These are phyloP conservation scores for Mycena alexandri DNA, from an alignment of 768 basidiomycete genomes.

Conservation along the genomic window DNA sequence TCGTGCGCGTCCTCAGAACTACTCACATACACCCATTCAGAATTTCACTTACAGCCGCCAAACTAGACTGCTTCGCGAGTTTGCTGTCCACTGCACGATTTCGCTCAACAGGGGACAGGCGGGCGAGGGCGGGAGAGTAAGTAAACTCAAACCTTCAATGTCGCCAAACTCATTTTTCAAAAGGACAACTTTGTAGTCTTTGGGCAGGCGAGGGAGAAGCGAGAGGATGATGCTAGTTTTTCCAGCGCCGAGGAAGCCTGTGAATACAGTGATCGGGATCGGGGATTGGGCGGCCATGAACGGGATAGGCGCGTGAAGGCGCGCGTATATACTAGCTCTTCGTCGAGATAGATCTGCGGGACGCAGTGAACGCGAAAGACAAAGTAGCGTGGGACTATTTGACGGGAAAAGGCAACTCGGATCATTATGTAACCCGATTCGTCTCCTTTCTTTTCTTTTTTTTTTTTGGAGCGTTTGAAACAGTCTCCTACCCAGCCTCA, in stretches of 20 bases:
- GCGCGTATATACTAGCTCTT: background rate
- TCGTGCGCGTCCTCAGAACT: background rate
- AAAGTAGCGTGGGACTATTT: no score
- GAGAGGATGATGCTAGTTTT: slow-evolving; percentile 88
- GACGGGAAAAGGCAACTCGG: no score
- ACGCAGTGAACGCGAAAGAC: no score
- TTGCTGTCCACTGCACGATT: slow-evolving; percentile 83
- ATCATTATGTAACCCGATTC: no score
- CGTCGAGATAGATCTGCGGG: no score
- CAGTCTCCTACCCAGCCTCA: no score
- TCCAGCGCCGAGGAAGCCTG: slow-evolving; percentile 91
- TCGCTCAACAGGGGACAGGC: background rate
- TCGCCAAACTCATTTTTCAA: slow-evolving; percentile 98
- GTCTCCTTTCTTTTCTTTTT: no score
- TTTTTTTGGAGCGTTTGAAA: no score
- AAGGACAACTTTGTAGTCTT: slow-evolving; percentile 89
- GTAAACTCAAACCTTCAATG: slow-evolving; percentile 59
- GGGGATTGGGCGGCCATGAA: slow-evolving; percentile 31
- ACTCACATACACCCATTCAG: slow-evolving; percentile 95
- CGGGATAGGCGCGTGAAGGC: background rate
- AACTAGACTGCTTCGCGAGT: slow-evolving; percentile 84
- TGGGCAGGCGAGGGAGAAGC: slow-evolving; percentile 83
- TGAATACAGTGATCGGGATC: slow-evolving; percentile 94
- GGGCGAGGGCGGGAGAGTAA: background rate
- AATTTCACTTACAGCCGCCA: slow-evolving; percentile 93